phyloP scores from a whole-genome alignment of 2,329 filamentous ascomycete genomes.

The Venturia carpophila region DNA sequence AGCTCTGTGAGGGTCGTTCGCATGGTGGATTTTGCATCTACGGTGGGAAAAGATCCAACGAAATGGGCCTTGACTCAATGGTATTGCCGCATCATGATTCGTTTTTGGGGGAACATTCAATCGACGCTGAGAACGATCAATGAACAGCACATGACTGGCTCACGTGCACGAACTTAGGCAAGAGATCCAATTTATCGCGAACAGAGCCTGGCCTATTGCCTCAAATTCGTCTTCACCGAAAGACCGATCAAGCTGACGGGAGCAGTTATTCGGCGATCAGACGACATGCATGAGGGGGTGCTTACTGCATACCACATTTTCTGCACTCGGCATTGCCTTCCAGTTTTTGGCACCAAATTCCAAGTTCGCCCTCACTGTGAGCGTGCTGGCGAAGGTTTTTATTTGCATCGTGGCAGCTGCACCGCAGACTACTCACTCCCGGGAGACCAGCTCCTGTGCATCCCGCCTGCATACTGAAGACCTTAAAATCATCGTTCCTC shows the following conservation, averaged over 20 bases:
- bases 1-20: constrained; percentile 15
- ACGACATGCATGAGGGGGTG: background rate
- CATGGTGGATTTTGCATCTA: constrained; percentile 20
- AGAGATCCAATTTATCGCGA: background rate
- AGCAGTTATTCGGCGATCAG: background rate
- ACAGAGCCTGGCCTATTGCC: no score
- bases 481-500: no score
- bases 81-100: background rate
- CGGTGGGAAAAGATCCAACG: constrained; percentile 21
- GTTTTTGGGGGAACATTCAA: no score
- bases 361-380: background rate
- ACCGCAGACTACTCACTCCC: background rate
- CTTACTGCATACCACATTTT: background rate
- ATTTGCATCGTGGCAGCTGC: background rate
- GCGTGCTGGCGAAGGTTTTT: background rate
- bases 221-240: background rate
- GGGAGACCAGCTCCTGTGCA: no score
- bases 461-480: background rate
- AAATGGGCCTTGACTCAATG: constrained; percentile 18
- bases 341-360: background rate
- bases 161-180: background rate
- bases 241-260: background rate
- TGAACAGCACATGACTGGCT: no score
- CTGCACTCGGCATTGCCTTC: background rate
- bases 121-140: no score